Evolutionary conservation across 2,329 filamentous ascomycete species (phyloP).

Genomic region (Sphaerostilbella broomeana): DNA sequence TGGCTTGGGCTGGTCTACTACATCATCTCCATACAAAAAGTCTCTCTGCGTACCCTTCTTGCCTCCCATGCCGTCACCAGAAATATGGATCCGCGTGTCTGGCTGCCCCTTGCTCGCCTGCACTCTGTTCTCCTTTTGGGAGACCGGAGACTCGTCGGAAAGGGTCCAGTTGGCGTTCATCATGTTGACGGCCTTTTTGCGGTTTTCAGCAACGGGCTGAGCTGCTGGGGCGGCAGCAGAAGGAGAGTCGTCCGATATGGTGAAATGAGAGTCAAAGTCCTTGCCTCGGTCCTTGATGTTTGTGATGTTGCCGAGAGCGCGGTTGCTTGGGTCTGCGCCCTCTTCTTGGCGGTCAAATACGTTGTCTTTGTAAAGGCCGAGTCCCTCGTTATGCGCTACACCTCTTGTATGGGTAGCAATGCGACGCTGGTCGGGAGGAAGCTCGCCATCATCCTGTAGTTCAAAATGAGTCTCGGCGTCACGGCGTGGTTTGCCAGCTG

Average conservation of each 20-base stretch:
- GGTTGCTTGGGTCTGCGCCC: constrained; percentile 30
- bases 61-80: constrained; percentile 60
- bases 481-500: constrained; percentile 52
- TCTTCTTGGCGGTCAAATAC: constrained; percentile 55
- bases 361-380: constrained; percentile 69
- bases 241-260: constrained; percentile 63
- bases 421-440: constrained; percentile 42
- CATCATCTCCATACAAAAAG: constrained; percentile 54
- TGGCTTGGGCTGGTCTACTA: constrained; percentile 31
- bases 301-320: constrained; percentile 58
- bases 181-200: constrained; percentile 64
- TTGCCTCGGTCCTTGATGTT: constrained; percentile 68
- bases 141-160: constrained; percentile 47
- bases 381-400: constrained; percentile 58
- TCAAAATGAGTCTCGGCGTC: constrained; percentile 81
- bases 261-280: constrained; percentile 73
- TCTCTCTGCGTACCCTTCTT: constrained; percentile 44
- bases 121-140: constrained; percentile 38
- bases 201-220: constrained; percentile 48
- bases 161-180: constrained; percentile 60
- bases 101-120: constrained; percentile 13
- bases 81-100: constrained; percentile 34
- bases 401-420: constrained; percentile 43
- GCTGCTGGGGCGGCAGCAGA: constrained; percentile 34
- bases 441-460: constrained; percentile 66